Base-by-base conservation (phyloP, 1,284 basidiomycete genomes). In the Moesziomyces aphidis region DNA sequence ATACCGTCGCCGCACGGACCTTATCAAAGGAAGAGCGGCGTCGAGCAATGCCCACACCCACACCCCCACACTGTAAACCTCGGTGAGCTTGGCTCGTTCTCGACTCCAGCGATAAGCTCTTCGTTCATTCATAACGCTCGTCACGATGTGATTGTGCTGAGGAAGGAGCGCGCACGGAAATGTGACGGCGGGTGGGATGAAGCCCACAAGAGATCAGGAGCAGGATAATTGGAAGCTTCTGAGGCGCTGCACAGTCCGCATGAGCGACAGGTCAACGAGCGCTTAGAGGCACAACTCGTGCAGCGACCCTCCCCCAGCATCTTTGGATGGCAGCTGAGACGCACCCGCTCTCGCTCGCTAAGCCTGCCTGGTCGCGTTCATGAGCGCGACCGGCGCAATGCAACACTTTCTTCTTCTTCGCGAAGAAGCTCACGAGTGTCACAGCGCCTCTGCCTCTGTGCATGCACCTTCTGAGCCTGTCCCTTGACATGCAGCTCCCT, bases 81-180 rank as follows among this genome's bases (percentile, higher is more conserved):
- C 13, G 31, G 13, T 13, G 11, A 34, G 3, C 11, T 48, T 6
- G 22, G 9, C 22, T 24, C 21, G 11, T 34, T 34, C 31, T 34
- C 31, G 13, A 13, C 11, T 13, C 31, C 1, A 48, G 15, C 22
- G 48, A 31, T 19, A 49, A 6, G 31, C 10, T 13, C 13, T 3
- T 1, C 13, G 45, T 24, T 46, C n/a, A n/a, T n/a, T n/a, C n/a
- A n/a, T n/a, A n/a, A n/a, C n/a, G 45, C 45, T 46, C 3, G 21
- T 22, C 11, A 13, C 45, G 21, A 46, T 21, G 21, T 24, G 10
- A 10, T 13, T 46, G n/a, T 46, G 22, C 22, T 13, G 31, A 49
- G 22, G 13, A n/a, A 21, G 13, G 54, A 21, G 48, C 21, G 39
- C 10, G 47, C 55, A 50, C 42, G 45, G 31, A 34, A 34, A n/a